Base-by-base conservation (phyloP, 2,329 filamentous ascomycete genomes). In the Fusarium decemcellulare region DNA sequence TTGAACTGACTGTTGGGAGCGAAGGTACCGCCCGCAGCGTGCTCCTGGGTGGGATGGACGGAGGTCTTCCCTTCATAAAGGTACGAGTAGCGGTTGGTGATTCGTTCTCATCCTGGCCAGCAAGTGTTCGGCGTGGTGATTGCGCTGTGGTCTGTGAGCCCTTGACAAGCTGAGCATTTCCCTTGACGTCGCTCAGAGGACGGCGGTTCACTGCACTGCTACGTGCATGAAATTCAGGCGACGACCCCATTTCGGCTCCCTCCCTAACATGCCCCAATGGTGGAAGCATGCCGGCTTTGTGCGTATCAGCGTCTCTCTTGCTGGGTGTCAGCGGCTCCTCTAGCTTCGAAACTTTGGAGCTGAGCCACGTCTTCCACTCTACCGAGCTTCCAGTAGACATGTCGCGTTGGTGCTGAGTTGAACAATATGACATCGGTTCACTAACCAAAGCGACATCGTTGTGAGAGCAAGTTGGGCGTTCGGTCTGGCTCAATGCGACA, bases 341-440 rank as follows among this genome's bases (percentile, higher is more conserved):
- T 2, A 86, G 72, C 59, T 83, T 85, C 1, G 83, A 83, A 9
- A 86, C 81, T 43, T 88, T 84, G 3, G 84, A 81, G 9, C 86
- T 86, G 40, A 88, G 81, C 83, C 83, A 86, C 0, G 78, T 83
- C 74, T 87, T 88, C 87, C 86, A 88, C 61, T 88, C 86, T 3
- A 81, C 76, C 3, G 85, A 88, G 59, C 85, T 85, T 7, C 79
- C 78, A 1, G 80, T 80, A 2, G 83, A 85, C 4, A 74, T 68
- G 2, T 79, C 76, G n/a, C 83, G 77, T 47, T 78, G 76, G 16
- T 80, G 75, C 50, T 16, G 76, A 1, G 68, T 75, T 15, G 73
- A 68, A 8, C 70, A 67, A 27, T 78, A 44, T 4, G 16, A 43
- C 9, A 61, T 36, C 0, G 30, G 34, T 2, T 71, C 65, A 2